phyloP scores from a whole-genome alignment of 1,139 yeast genomes.

The Scheffersomyces parashehatae region DNA sequence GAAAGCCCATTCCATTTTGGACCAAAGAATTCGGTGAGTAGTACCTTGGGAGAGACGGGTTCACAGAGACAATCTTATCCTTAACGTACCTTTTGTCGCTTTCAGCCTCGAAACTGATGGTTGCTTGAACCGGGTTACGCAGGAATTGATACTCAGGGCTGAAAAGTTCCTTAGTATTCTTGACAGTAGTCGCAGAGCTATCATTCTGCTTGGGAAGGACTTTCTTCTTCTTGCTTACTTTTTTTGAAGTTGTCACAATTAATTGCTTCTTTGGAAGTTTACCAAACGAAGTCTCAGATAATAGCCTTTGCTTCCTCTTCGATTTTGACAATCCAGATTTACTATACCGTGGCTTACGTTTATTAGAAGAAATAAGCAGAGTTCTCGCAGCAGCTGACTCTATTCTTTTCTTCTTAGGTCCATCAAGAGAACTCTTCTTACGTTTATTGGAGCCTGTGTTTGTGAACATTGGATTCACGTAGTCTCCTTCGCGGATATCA shows the following conservation, averaged over 20 bases:
- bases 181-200: background rate
- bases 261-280: constrained; percentile 7
- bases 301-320: background rate
- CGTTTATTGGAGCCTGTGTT: no score
- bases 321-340: no score
- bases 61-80: background rate
- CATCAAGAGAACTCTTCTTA: background rate
- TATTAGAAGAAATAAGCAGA: background rate
- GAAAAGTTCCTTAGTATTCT: constrained; percentile 10
- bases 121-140: constrained; percentile 32
- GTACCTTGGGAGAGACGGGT: background rate
- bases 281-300: constrained; percentile 1
- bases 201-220: background rate
- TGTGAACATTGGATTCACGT: constrained; percentile 21
- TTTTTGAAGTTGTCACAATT: background rate
- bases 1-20: constrained; percentile 5
- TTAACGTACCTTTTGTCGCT: constrained; percentile 21
- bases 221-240: background rate
- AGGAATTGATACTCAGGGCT: constrained; percentile 21
- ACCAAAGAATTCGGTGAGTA: background rate
- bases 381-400: constrained; percentile 1
- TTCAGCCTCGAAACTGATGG: constrained; percentile 41
- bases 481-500: constrained; percentile 18
- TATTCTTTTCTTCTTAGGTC: background rate
- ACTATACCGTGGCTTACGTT: no score